These are phyloP conservation scores for Pythium myriotylum DNA, from an alignment of 352 stramenopile genomes.

Conservation along the genomic window DNA sequence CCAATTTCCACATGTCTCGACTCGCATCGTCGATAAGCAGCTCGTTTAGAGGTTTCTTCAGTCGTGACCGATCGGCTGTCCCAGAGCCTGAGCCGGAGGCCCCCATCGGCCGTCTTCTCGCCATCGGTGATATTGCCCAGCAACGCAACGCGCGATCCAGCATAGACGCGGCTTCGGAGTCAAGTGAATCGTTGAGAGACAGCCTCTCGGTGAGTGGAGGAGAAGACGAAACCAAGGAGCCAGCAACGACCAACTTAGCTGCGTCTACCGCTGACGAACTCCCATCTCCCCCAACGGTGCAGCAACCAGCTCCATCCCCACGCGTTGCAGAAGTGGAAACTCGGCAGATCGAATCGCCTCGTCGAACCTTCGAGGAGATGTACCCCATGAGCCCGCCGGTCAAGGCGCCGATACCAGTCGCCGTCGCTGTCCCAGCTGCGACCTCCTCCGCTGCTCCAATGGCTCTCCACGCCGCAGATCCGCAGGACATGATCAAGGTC, in stretches of 20 bases:
- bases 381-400: slow-evolving; percentile 12
- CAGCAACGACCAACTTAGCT: slow-evolving; percentile 6
- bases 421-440: slow-evolving; percentile 2
- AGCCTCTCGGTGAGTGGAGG: neutral
- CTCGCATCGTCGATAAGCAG: slow-evolving; percentile 78
- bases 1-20: slow-evolving; percentile 83
- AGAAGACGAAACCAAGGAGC: slow-evolving; percentile 15
- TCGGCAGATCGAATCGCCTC: slow-evolving; percentile 5
- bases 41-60: slow-evolving; percentile 78
- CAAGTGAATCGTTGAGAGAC: neutral
- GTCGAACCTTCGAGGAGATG: slow-evolving; percentile 13
- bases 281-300: no score
- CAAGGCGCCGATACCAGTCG: slow-evolving; percentile 6
- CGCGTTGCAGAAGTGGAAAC: slow-evolving; percentile 18
- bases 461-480: slow-evolving; percentile 14
- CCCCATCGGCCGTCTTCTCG: slow-evolving; percentile 62
- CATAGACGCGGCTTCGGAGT: slow-evolving; percentile 1
- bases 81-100: slow-evolving; percentile 45
- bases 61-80: slow-evolving; percentile 29
- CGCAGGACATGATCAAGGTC: slow-evolving; percentile 33
- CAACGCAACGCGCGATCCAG: slow-evolving; percentile 26
- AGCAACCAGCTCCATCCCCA: neutral
- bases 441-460: slow-evolving; percentile 1
- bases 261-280: neutral
- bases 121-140: slow-evolving; percentile 53